These are phyloP conservation scores for Xylariaceae sp. DNA, from an alignment of 2,329 filamentous ascomycete genomes.

Conservation along the genomic window DNA sequence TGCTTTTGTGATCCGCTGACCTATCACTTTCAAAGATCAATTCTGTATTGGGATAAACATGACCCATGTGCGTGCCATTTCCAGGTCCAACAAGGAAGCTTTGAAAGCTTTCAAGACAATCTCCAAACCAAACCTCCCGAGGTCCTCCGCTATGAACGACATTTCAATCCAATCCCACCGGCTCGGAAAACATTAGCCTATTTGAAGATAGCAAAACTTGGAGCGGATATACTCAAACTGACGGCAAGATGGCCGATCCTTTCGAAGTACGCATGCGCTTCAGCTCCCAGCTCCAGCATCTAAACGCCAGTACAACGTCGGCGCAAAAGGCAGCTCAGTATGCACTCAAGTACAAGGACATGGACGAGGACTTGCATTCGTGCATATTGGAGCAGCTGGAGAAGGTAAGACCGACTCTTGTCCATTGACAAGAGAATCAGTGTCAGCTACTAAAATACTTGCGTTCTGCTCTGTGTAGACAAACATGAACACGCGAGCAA, in stretches of 20 bases:
- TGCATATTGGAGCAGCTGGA: constrained; percentile 97
- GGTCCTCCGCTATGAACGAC: no score
- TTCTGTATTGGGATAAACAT: no score
- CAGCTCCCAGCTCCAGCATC: constrained; percentile 79
- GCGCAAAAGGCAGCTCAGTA: constrained; percentile 91
- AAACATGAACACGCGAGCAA: constrained; percentile 93
- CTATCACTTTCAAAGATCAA: no score
- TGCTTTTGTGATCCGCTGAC: not conserved
- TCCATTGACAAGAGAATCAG: not conserved
- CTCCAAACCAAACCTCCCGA: no score
- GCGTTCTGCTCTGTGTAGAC: constrained; percentile 61
- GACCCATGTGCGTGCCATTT: no score
- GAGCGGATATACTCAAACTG: not conserved
- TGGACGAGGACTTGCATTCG: constrained; percentile 94
- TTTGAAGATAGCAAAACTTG: no score
- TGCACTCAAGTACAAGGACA: constrained; percentile 87
- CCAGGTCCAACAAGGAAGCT: no score
- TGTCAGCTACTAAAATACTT: no score
- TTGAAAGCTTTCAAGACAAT: no score
- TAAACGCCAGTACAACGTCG: constrained; percentile 84
- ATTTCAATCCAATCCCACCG: no score
- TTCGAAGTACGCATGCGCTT: constrained; percentile 99
- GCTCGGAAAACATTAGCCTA: no score
- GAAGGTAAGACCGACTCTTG: constrained; percentile 43
- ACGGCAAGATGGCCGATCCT: constrained; percentile 60